phyloP scores from a whole-genome alignment of 768 basidiomycete species.

The Auricularia sp. region DNA sequence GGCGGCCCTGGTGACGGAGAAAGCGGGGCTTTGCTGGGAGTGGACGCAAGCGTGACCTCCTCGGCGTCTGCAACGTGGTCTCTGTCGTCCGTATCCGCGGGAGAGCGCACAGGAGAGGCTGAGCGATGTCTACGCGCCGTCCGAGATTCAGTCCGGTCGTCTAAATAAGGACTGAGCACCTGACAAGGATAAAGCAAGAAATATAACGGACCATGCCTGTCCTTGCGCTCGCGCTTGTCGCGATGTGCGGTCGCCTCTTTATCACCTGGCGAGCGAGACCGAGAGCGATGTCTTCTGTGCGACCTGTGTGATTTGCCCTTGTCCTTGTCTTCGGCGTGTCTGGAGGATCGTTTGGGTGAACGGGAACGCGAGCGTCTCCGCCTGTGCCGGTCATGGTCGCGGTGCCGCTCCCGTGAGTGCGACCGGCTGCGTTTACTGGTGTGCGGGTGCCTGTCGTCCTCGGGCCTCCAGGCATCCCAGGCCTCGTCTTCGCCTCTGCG shows the following conservation, averaged over 20 bases:
- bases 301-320: conserved; percentile 5
- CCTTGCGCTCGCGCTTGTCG: no score
- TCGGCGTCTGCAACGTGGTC: not conserved
- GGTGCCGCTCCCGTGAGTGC: conserved; percentile 8
- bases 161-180: no score
- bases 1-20: not conserved
- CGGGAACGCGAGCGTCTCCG: conserved; percentile 21
- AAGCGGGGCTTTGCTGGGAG: not conserved
- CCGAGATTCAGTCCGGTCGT: no score
- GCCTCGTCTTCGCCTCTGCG: conserved; percentile 7
- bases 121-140: not conserved
- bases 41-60: not conserved
- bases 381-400: conserved; percentile 14
- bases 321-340: conserved; percentile 7
- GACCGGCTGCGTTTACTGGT: conserved; percentile 16
- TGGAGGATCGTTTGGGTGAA: conserved; percentile 8
- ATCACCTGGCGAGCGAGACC: not conserved
- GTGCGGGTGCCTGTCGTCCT: conserved; percentile 8
- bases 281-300: not conserved
- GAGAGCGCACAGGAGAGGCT: not conserved
- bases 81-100: not conserved
- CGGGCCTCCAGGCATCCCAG: conserved; percentile 18
- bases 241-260: not conserved
- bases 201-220: no score
- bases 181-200: no score